Conservation (phyloP, 2,329 filamentous ascomycete genomes). For the Raffaelea ambrosiae region DNA sequence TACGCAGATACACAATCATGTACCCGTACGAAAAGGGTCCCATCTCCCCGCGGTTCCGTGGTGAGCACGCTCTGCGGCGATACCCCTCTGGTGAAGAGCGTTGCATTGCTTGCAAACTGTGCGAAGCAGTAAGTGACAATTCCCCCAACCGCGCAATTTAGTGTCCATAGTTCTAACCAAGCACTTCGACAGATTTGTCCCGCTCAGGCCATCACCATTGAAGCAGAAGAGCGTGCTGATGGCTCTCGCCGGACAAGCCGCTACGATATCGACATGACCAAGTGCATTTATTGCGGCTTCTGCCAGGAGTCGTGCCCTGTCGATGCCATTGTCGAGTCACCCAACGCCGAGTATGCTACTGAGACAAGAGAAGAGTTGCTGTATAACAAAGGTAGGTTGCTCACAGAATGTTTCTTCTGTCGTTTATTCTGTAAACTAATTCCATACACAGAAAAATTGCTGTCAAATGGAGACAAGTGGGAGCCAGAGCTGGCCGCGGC, state of each 20-base stretch:
- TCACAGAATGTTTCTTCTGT: not conserved
- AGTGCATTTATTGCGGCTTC: constrained; percentile 99
- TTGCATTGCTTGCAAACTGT: constrained; percentile 99
- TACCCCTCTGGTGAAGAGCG: constrained; percentile 98
- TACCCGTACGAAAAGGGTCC: constrained; percentile 99
- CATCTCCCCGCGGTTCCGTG: constrained; percentile 95
- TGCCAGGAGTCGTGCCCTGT: constrained; percentile 99
- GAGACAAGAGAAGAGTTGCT: constrained; percentile 81
- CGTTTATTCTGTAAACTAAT: constrained; percentile 15
- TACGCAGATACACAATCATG: constrained; percentile 97
- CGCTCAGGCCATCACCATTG: constrained; percentile 96
- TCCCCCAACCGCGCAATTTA: too few species aligned
- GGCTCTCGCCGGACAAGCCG: constrained; percentile 90
- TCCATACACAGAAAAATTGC: constrained; percentile 62
- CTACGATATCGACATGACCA: constrained; percentile 99
- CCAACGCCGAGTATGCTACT: constrained; percentile 55
- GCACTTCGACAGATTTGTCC: constrained; percentile 64
- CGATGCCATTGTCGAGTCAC: constrained; percentile 70
- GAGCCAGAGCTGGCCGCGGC: constrained; percentile 91
- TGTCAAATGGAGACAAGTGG: constrained; percentile 92
- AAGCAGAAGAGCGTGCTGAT: constrained; percentile 95
- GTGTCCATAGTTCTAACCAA: too few species aligned
- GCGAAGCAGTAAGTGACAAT: constrained; percentile 72
- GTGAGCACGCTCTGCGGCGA: constrained; percentile 90
- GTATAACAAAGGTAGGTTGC: constrained; percentile 73